These are phyloP conservation scores for Panicum miliaceum DNA, from an alignment of 176 grass and related monocot species.

Conservation along the genomic window DNA sequence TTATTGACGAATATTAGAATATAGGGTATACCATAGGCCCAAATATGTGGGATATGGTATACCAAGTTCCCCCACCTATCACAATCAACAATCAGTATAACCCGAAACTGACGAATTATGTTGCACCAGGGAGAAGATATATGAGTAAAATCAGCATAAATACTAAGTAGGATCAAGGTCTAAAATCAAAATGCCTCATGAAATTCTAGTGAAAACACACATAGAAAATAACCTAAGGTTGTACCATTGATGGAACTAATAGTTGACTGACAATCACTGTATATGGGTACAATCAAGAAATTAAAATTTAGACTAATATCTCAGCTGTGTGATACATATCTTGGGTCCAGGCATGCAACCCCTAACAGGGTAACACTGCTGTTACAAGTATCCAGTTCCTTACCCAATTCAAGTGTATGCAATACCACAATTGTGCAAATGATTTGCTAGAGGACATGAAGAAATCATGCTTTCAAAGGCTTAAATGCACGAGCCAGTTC, in stretches of 20 bases:
- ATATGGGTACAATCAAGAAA: not conserved
- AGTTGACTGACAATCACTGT: not conserved
- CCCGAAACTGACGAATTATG: not conserved
- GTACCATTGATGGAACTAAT: not conserved
- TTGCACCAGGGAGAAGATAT: not conserved
- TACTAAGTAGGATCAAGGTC: not conserved
- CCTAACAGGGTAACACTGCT: not conserved
- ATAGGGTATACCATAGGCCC: not conserved
- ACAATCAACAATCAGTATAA: not conserved
- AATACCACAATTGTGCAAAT: not conserved
- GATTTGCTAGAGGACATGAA: not conserved
- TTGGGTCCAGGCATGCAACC: not conserved
- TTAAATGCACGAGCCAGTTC: not conserved
- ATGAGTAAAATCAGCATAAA: not conserved
- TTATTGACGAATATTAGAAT: not conserved
- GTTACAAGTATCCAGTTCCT: not conserved
- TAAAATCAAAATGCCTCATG: not conserved
- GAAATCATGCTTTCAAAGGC: not conserved
- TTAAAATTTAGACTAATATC: not conserved
- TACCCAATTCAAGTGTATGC: conserved; percentile 5
- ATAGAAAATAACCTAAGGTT: not conserved
- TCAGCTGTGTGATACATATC: not conserved
- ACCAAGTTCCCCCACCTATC: not conserved
- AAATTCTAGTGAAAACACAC: not conserved
- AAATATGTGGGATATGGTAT: not conserved